A percentile compares a stretch with the other conserved stretches of the same genome.
Conservation (phyloP, 2,329 filamentous ascomycete species). For the Lecanicillium sp. region DNA sequence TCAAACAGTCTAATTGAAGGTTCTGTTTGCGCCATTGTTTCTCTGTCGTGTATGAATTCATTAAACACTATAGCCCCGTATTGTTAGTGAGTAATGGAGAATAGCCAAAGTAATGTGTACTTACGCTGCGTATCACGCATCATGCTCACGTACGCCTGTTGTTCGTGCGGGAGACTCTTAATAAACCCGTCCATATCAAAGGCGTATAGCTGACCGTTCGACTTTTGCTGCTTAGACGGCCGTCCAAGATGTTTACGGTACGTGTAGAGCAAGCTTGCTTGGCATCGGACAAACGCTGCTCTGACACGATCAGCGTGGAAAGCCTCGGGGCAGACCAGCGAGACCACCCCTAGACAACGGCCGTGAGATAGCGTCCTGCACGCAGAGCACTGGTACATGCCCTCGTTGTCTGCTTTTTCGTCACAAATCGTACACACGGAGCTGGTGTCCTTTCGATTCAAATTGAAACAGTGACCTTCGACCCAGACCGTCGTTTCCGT, state of each 20-base stretch:
- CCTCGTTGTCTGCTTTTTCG: conserved; percentile 62
- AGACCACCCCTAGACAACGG: conserved; percentile 53
- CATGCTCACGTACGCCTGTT: conserved; percentile 56
- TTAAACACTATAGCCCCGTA: conserved; percentile 45
- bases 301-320: conserved; percentile 55
- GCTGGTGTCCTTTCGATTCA: conserved; percentile 48
- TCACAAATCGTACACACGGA: conserved; percentile 67
- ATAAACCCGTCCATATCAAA: conserved; percentile 61
- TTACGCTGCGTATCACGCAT: conserved; percentile 60
- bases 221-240: conserved; percentile 52
- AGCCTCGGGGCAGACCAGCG: conserved; percentile 53
- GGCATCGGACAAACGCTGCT: conserved; percentile 55
- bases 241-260: conserved; percentile 56
- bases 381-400: conserved; percentile 64
- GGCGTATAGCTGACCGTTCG: conserved; percentile 49
- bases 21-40: conserved; percentile 53
- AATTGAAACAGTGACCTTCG: conserved; percentile 74
- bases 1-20: conserved; percentile 70
- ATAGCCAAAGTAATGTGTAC: conserved; percentile 11
- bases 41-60: conserved; percentile 77
- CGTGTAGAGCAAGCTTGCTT: conserved; percentile 58
- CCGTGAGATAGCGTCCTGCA: conserved; percentile 52
- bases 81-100: not conserved
- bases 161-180: conserved; percentile 55
- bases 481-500: conserved; percentile 77